These are phyloP conservation scores for Oryza meridionalis DNA, from an alignment of 176 grass and related monocot genomes.

Conservation along the genomic window DNA sequence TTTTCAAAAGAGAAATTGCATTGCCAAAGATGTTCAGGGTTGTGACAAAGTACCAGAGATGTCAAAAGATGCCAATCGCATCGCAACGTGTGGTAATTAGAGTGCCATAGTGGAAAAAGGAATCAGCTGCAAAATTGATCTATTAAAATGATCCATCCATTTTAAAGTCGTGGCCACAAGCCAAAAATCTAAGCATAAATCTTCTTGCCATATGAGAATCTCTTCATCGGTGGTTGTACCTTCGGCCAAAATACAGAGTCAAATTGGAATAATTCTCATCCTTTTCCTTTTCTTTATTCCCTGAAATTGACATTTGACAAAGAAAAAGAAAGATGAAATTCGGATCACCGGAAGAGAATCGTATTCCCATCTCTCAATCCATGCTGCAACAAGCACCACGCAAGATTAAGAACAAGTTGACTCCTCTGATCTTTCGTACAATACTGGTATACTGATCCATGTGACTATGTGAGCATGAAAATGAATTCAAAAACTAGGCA, in stretches of 20 bases:
- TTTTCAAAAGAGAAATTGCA: too few relatives aligned
- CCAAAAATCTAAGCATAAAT: background rate
- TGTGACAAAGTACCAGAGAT: background rate
- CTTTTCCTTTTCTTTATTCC: slow-evolving; percentile 13
- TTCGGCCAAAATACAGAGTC: background rate
- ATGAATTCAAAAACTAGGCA: too few relatives aligned
- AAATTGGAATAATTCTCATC: background rate
- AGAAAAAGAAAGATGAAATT: background rate
- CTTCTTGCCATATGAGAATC: background rate
- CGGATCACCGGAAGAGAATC: background rate
- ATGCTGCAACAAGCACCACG: background rate
- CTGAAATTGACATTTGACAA: background rate
- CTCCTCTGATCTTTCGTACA: too few relatives aligned
- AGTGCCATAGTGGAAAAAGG: background rate
- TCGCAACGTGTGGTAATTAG: background rate
- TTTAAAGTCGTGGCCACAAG: background rate
- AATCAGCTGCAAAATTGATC: background rate
- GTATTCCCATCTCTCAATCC: slow-evolving; percentile 3
- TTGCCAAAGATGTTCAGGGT: too few relatives aligned
- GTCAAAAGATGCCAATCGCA: background rate
- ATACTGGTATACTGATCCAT: too few relatives aligned
- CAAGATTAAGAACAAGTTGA: background rate
- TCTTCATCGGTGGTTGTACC: background rate
- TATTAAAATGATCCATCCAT: background rate
- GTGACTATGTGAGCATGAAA: too few relatives aligned